These are phyloP conservation scores for Diaporthe caulivora DNA, from an alignment of 2,329 filamentous ascomycete species.

Conservation along the genomic window DNA sequence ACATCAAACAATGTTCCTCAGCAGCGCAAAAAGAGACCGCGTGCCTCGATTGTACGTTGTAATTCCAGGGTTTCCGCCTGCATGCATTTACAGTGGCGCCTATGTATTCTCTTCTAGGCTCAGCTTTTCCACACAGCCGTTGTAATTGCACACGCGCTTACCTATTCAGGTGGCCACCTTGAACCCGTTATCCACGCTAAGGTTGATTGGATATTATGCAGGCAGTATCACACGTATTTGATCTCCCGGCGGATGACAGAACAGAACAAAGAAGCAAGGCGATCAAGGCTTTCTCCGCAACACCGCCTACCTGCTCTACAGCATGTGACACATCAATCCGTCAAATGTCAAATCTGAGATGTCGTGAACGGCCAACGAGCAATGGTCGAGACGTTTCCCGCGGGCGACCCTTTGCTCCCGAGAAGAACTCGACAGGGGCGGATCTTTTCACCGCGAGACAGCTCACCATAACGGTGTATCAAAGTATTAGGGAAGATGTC, in stretches of 20 bases:
- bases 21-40: too few relatives aligned
- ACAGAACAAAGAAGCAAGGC: background rate
- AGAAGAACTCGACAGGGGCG: background rate
- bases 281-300: background rate
- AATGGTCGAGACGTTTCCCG: background rate
- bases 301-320: background rate
- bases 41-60: too few relatives aligned
- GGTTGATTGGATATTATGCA: background rate
- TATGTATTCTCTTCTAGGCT: background rate
- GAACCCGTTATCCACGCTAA: background rate
- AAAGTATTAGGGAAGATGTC: background rate
- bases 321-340: background rate
- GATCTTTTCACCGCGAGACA: background rate
- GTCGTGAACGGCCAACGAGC: background rate
- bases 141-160: too few relatives aligned
- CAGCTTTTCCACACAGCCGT: background rate
- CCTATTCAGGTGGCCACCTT: too few relatives aligned
- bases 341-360: slow-evolving; percentile 10
- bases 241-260: background rate
- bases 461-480: background rate
- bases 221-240: background rate
- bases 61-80: too few relatives aligned
- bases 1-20: too few relatives aligned
- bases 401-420: background rate
- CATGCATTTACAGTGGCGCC: background rate